These are phyloP conservation scores for Lactarius hatsudake DNA, from an alignment of 768 basidiomycete genomes.

Conservation along the genomic window DNA sequence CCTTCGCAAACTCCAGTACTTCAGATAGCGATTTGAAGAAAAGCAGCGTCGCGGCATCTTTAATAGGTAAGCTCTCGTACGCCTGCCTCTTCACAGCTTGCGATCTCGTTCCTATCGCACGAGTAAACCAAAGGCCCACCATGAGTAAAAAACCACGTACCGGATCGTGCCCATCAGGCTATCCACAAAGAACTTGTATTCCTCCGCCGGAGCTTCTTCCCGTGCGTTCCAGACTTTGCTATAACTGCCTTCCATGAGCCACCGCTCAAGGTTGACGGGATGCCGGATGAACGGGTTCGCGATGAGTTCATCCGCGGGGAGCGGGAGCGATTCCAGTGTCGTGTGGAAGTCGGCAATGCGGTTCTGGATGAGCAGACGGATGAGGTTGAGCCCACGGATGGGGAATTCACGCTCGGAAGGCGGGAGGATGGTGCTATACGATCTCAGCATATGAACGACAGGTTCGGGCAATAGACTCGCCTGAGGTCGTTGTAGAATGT, in stretches of 20 bases:
- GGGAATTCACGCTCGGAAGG: constrained; percentile 85
- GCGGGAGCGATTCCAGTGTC: constrained; percentile 83
- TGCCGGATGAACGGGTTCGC: constrained; percentile 76
- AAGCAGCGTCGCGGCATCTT: constrained; percentile 85
- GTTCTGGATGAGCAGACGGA: constrained; percentile 91
- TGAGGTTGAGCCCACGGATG: constrained; percentile 90
- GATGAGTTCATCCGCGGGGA: constrained; percentile 62
- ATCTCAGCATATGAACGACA: neutral
- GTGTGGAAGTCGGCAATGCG: constrained; percentile 98
- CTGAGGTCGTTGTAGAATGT: constrained; percentile 87
- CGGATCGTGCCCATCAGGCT: constrained; percentile 92
- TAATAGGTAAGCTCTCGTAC: constrained; percentile 85
- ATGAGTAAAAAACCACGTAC: constrained; percentile 40
- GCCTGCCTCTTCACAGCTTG: constrained; percentile 93
- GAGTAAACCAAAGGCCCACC: constrained; percentile 2
- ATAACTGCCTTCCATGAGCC: constrained; percentile 99
- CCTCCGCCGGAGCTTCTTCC: constrained; percentile 87
- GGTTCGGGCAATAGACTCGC: constrained; percentile 36
- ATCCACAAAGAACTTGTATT: constrained; percentile 93
- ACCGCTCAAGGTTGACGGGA: constrained; percentile 89
- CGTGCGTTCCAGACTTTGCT: constrained; percentile 97
- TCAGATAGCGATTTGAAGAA: constrained; percentile 88
- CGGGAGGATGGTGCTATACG: constrained; percentile 63
- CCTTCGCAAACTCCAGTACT: constrained; percentile 74
- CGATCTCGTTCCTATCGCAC: constrained; percentile 82